phyloP scores from a whole-genome alignment of 2,329 filamentous ascomycete genomes.

The Arthrobotrys conoides region DNA sequence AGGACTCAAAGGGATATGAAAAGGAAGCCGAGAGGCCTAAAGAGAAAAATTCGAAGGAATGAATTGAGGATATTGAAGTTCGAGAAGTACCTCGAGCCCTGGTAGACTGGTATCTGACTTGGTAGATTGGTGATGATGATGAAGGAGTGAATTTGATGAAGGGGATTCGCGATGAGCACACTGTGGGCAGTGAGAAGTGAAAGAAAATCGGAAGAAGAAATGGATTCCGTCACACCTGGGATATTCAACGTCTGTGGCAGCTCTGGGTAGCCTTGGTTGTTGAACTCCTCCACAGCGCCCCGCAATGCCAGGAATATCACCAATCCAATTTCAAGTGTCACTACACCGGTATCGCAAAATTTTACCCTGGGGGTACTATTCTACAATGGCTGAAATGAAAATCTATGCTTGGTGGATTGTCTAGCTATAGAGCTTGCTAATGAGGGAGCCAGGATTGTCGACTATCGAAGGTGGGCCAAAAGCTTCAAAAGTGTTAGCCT shows the following conservation, averaged over 20 bases:
- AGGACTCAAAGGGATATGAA: not conserved
- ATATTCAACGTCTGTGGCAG: not conserved
- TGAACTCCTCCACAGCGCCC: not conserved
- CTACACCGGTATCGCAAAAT: not conserved
- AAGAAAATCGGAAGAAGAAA: no score
- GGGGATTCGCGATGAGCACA: not conserved
- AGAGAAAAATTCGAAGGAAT: not conserved
- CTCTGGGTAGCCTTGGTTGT: not conserved
- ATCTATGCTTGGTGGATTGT: not conserved
- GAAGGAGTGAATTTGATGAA: not conserved
- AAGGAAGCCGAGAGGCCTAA: not conserved
- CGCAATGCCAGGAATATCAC: not conserved
- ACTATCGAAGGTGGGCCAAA: not conserved
- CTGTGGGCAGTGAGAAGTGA: not conserved
- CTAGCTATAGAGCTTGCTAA: not conserved
- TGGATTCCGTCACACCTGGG: not conserved
- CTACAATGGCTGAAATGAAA: not conserved
- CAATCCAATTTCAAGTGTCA: not conserved
- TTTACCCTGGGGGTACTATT: not conserved
- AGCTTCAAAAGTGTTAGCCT: no score
- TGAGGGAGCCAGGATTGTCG: not conserved
- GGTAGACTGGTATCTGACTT: not conserved
- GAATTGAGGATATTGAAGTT: not conserved
- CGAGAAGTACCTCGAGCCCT: not conserved
- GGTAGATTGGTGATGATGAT: constrained; percentile 15